Evolutionary conservation across 768 basidiomycete genomes (phyloP).

Genomic region (Leccinellum luteum): DNA sequence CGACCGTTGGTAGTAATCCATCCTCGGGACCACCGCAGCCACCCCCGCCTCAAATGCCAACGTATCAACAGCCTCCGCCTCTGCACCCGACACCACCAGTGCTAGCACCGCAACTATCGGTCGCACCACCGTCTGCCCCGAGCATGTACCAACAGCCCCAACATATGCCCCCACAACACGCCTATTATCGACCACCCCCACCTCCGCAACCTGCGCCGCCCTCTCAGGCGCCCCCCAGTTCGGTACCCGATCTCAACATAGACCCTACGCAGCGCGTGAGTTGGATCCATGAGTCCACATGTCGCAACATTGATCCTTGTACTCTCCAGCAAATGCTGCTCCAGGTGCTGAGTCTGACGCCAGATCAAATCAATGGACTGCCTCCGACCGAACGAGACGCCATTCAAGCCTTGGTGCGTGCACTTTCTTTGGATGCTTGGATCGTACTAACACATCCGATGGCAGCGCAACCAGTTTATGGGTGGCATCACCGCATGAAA

Average conservation of each 20-base stretch:
- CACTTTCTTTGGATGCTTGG: not conserved
- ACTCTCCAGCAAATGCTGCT: conserved; percentile 69
- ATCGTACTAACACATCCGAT: not conserved
- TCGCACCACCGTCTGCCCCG: conserved; percentile 27
- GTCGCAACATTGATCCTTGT: not conserved
- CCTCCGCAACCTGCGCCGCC: conserved; percentile 30
- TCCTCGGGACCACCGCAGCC: conserved; percentile 28
- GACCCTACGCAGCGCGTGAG: conserved; percentile 52
- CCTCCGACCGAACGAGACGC: conserved; percentile 76
- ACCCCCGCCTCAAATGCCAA: conserved; percentile 33
- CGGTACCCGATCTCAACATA: conserved; percentile 38
- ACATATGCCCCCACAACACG: conserved; percentile 30
- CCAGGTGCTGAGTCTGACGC: conserved; percentile 80
- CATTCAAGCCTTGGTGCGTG: conserved; percentile 73
- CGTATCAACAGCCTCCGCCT: conserved; percentile 29
- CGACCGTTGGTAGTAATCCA: conserved; percentile 33
- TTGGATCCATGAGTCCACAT: conserved; percentile 6
- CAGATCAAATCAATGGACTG: conserved; percentile 78
- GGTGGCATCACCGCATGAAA: conserved; percentile 30
- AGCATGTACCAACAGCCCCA: conserved; percentile 33
- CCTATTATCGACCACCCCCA: conserved; percentile 32
- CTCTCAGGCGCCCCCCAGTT: conserved; percentile 28
- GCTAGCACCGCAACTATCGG: conserved; percentile 33
- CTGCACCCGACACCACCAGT: conserved; percentile 34
- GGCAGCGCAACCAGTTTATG: conserved; percentile 35